Evolutionary conservation across 1,284 basidiomycete species (phyloP).

Genomic region (Grifola frondosa): DNA sequence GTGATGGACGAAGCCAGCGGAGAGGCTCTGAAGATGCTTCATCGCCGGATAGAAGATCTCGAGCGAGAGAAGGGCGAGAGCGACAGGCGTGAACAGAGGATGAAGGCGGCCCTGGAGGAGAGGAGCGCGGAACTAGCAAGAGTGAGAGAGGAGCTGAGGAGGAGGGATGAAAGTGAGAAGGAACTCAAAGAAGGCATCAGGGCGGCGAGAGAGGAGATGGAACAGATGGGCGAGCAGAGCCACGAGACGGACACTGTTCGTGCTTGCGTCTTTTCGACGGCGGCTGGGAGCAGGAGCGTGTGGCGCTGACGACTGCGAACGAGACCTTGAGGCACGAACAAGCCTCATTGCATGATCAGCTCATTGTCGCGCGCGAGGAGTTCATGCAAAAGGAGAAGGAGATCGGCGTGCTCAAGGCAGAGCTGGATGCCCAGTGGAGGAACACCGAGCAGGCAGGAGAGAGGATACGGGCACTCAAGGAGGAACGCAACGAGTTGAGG

Average conservation of each 20-base stretch:
- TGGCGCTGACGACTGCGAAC: slow-evolving; percentile 44
- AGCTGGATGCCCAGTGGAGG: slow-evolving; percentile 63
- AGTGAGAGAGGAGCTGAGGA: slow-evolving; percentile 49
- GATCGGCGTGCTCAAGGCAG: slow-evolving; percentile 46
- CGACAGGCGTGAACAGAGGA: slow-evolving; percentile 40
- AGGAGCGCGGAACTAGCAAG: slow-evolving; percentile 44
- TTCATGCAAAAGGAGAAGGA: slow-evolving; percentile 46
- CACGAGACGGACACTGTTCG: slow-evolving; percentile 40
- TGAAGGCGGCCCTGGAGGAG: slow-evolving; percentile 25
- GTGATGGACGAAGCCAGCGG: slow-evolving; percentile 77
- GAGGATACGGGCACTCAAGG: slow-evolving; percentile 27
- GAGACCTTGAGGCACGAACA: slow-evolving; percentile 38
- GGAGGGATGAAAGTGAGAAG: slow-evolving; percentile 49
- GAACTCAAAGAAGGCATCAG: slow-evolving; percentile 51
- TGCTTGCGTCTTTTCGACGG: slow-evolving; percentile 36
- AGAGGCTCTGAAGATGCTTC: slow-evolving; percentile 65
- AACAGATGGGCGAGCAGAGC: slow-evolving; percentile 41
- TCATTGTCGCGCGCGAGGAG: slow-evolving; percentile 30
- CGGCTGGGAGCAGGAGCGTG: slow-evolving; percentile 53
- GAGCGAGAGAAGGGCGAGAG: slow-evolving; percentile 59
- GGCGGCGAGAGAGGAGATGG: slow-evolving; percentile 57
- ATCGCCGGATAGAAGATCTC: slow-evolving; percentile 58
- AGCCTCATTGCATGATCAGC: slow-evolving; percentile 27
- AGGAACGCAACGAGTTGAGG: slow-evolving; percentile 38
- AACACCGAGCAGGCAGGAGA: slow-evolving; percentile 46